Evolutionary conservation across 495 filamentous ascomycete species (phyloP), one percentile per base, ranked within the genome.

Genomic region (Penicillium egyptiacum): DNA sequence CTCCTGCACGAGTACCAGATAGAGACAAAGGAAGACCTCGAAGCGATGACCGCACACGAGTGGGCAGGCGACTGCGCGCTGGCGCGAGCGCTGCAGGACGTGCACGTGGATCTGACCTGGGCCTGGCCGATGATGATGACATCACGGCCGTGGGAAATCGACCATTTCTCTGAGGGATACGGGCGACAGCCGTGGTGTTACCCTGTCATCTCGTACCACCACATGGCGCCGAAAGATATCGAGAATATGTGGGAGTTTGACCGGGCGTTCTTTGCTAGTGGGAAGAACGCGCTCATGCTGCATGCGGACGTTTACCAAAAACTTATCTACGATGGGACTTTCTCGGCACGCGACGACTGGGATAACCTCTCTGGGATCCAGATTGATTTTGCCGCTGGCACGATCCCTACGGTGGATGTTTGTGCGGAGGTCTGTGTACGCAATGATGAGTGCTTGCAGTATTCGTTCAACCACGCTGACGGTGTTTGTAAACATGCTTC

Each of bases 161-260:
- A 79, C 44, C 68, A 68, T 30, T 73, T 75, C 41, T 72, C 71
- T 14, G 72, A 73, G 22, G 70, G 65, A 8, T 67, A 69, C 43
- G 71, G 70, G 5, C 75, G 65, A 40, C 69, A 66, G 33, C 75
- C 78, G 1, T 82, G 79, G 79, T 82, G 79, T 53, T 81, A 70
- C 52, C 75, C 74, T 5, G 74, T 65, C 11, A 60, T 79, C n/a
- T 78, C 74, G 0, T 81, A 77, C 53, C 79, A 81, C 54, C 78
- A 81, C 55, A 74, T 82, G 62, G 67, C 57, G 9, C 64, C 68
- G 2, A 49, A 61, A 12, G 79, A 80, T 53, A 77, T 79, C 17
- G 57, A 70, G 22, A 62, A 53, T 12, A 72, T 82, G 64, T 77
- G 71, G 63, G 53, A 61, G 6, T 81, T 82, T 58, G 79, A 81